Conservation (phyloP, 371 early-diverging fungal species). For the Lichtheimia corymbifera region DNA sequence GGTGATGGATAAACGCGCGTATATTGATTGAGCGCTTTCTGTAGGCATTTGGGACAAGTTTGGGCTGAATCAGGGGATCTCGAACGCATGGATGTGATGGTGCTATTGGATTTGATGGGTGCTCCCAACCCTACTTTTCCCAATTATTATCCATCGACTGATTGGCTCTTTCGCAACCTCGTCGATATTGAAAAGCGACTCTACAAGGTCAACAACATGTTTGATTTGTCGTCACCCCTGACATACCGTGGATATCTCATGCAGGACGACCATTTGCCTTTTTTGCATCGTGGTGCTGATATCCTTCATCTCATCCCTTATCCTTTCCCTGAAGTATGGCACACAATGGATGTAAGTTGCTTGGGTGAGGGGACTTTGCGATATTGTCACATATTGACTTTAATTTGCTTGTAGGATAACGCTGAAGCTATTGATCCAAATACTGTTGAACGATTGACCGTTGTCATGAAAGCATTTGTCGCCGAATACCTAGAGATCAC, state of each 20-base stretch:
- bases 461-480: slow-evolving; percentile 52
- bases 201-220: slow-evolving; percentile 25
- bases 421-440: slow-evolving; percentile 40
- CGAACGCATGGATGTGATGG: slow-evolving; percentile 80
- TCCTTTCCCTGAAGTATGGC: slow-evolving; percentile 95
- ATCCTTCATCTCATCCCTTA: slow-evolving; percentile 87
- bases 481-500: slow-evolving; percentile 59
- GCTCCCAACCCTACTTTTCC: slow-evolving; percentile 48
- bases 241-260: slow-evolving; percentile 48
- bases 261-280: slow-evolving; percentile 94
- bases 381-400: background rate
- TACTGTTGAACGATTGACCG: slow-evolving; percentile 42
- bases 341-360: slow-evolving; percentile 58
- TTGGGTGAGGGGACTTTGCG: background rate
- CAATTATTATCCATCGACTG: slow-evolving; percentile 62
- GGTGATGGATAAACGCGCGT: slow-evolving; percentile 21
- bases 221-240: slow-evolving; percentile 41
- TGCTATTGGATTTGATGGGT: slow-evolving; percentile 89
- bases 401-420: slow-evolving; percentile 20
- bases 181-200: slow-evolving; percentile 49
- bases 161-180: slow-evolving; percentile 61
- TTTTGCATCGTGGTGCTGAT: slow-evolving; percentile 76
- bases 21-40: slow-evolving; percentile 22
- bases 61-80: slow-evolving; percentile 50
- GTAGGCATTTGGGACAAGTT: slow-evolving; percentile 29